Conservation (phyloP, 176 grass and related monocot species). For the Eragrostis curvula region DNA sequence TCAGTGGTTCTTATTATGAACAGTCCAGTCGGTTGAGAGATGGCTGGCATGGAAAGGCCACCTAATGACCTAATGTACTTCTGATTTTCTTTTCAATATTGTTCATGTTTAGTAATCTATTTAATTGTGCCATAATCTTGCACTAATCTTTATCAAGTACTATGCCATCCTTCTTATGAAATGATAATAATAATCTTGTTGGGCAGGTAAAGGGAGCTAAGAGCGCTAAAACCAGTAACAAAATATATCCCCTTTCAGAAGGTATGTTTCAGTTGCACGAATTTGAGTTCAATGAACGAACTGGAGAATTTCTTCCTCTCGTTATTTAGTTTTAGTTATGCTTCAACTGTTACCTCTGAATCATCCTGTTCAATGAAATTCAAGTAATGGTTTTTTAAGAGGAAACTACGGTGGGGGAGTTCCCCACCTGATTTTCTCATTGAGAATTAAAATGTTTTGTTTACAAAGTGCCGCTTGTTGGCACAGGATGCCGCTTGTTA, state of each 20-base stretch:
- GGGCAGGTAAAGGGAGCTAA: constrained; percentile 26
- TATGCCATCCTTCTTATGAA: not conserved
- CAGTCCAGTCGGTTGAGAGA: too few relatives aligned
- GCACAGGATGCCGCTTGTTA: too few relatives aligned
- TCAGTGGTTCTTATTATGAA: too few relatives aligned
- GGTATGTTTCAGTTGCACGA: not conserved
- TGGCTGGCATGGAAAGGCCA: too few relatives aligned
- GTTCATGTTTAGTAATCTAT: too few relatives aligned
- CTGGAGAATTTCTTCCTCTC: not conserved
- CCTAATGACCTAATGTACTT: too few relatives aligned
- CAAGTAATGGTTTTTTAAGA: not conserved
- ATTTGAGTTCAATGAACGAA: not conserved
- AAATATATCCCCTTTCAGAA: constrained; percentile 28
- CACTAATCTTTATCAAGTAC: not conserved
- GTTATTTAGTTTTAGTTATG: not conserved
- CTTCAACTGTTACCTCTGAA: not conserved
- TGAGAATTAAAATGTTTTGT: too few relatives aligned
- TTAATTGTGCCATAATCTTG: not conserved
- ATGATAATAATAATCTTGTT: not conserved
- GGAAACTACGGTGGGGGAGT: too few relatives aligned
- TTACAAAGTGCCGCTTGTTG: too few relatives aligned
- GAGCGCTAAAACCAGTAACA: not conserved
- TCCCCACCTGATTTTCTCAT: too few relatives aligned
- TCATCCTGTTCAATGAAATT: not conserved
- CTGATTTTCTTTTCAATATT: not conserved